Evolutionary conservation across 2,329 filamentous ascomycete genomes (phyloP), one percentile per base, ranked within the genome.

Genomic region (Diplodia scrobiculata): DNA sequence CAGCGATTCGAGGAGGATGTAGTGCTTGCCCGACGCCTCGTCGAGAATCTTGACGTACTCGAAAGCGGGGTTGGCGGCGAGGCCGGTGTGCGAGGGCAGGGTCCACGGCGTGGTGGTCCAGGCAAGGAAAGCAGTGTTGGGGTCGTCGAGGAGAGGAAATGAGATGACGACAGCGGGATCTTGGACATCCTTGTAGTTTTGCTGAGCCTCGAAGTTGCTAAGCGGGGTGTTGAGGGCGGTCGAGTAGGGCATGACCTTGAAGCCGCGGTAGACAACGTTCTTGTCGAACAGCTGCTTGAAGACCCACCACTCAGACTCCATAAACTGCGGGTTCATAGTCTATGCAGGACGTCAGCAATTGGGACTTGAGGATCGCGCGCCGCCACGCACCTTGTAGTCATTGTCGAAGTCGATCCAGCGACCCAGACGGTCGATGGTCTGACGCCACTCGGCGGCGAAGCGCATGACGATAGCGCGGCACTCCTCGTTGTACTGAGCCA

Each of bases 341-440:
- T 90, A 73, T 51, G n/a, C 17, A 29, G 21, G 25, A n/a, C 13
- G n/a, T 67, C 27, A 63, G 41, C 64, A 5, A 45, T 38, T 32
- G 45, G 17, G 27, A 32, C 34, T 36, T 2, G 13, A 1, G 36
- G 29, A 27, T 10, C 1, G 27, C 27, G 17, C 14, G 45, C n/a
- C 14, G 66, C 2, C 25, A 58, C 66, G 21, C 73, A 88, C 88
- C 87, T 97, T 97, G 83, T 96, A 97, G 77, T 97, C 92, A 72
- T 96, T 95, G 79, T 98, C 94, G 72, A 98, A 97, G 79, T 97
- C 94, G 73, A 97, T 95, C 94, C 94, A 98, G 67, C 94, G 89
- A 66, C 94, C 94, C 48, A 98, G 80, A 68, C 94, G 84, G 74
- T 96, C 92, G 72, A 97, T 90, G 29, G 92, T 96, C 69, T 87